Conservation (phyloP, 768 basidiomycete species). For the Tylopilus vinaceipallidus region DNA sequence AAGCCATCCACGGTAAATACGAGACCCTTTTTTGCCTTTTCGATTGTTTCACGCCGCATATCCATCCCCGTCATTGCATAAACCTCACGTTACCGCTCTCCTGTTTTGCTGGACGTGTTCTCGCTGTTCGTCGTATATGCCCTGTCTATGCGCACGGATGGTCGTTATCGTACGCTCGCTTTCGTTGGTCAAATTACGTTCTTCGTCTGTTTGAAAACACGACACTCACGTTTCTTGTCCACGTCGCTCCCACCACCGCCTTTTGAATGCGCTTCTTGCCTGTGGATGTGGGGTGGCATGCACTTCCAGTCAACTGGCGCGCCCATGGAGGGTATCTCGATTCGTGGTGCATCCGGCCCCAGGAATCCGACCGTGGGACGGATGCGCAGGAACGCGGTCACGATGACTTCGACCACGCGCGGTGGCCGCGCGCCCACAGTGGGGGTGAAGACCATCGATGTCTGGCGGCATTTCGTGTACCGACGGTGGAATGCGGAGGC, state of each 20-base stretch:
- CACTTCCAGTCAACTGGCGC: constrained; percentile 34
- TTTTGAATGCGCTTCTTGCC: constrained; percentile 21
- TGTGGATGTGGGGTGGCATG: constrained; percentile 27
- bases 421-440: constrained; percentile 18
- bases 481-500: constrained; percentile 68
- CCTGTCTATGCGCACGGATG: constrained; percentile 15
- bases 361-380: constrained; percentile 45
- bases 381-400: constrained; percentile 58
- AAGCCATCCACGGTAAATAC: constrained; percentile 70
- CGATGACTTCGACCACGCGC: constrained; percentile 19
- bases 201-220: constrained; percentile 24
- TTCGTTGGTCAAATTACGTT: no score
- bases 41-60: constrained; percentile 23
- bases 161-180: no score
- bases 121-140: constrained; percentile 19
- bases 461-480: constrained; percentile 75
- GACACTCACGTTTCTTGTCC: constrained; percentile 38
- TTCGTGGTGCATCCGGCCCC: constrained; percentile 61
- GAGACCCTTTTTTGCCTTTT: constrained; percentile 34
- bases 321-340: constrained; percentile 54
- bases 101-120: constrained; percentile 9
- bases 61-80: constrained; percentile 30
- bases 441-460: constrained; percentile 48
- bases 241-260: constrained; percentile 27
- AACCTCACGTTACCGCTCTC: constrained; percentile 14